Percentiles rank a stretch among this genome's conserved stretches.
phyloP scores from a whole-genome alignment of 257 asterid species.

The Nemophila menziesii region DNA sequence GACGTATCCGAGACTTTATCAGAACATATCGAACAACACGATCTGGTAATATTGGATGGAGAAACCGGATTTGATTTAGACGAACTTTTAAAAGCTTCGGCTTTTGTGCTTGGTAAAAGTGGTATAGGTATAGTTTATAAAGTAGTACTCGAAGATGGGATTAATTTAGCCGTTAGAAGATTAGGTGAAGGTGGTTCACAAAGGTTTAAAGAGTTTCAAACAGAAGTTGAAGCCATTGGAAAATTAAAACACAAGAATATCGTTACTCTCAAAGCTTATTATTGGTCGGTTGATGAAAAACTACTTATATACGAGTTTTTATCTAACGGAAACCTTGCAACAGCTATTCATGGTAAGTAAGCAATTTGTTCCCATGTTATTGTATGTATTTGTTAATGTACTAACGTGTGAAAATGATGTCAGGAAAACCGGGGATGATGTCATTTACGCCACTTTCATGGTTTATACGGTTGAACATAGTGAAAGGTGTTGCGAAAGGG shows the following conservation, averaged over 20 bases:
- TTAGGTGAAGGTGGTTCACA: slow-evolving; percentile 93
- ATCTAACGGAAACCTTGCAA: slow-evolving; percentile 70
- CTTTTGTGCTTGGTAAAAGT: slow-evolving; percentile 85
- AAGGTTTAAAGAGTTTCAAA: slow-evolving; percentile 77
- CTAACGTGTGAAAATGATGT: slow-evolving; percentile 1
- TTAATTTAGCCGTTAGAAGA: slow-evolving; percentile 68
- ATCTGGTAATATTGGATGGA: slow-evolving; percentile 56
- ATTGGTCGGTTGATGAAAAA: slow-evolving; percentile 93
- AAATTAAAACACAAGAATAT: slow-evolving; percentile 69
- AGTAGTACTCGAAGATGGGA: slow-evolving; percentile 84
- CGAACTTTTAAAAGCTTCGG: slow-evolving; percentile 87
- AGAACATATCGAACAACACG: slow-evolving; percentile 61
- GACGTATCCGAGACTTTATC: slow-evolving; percentile 79
- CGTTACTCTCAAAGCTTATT: slow-evolving; percentile 70
- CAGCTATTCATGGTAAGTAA: slow-evolving; percentile 73
- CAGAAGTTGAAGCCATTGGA: slow-evolving; percentile 87
- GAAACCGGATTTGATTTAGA: slow-evolving; percentile 74
- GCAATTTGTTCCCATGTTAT: background rate
- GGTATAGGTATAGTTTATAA: slow-evolving; percentile 85
- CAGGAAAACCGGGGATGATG: slow-evolving; percentile 78
- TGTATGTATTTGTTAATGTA: background rate
- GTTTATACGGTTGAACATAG: slow-evolving; percentile 53
- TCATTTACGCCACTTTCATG: slow-evolving; percentile 63
- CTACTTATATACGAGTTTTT: slow-evolving; percentile 64
- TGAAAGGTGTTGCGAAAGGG: slow-evolving; percentile 85